Base-by-base conservation (phyloP, 768 basidiomycete genomes). In the Exsudoporus frostii region DNA sequence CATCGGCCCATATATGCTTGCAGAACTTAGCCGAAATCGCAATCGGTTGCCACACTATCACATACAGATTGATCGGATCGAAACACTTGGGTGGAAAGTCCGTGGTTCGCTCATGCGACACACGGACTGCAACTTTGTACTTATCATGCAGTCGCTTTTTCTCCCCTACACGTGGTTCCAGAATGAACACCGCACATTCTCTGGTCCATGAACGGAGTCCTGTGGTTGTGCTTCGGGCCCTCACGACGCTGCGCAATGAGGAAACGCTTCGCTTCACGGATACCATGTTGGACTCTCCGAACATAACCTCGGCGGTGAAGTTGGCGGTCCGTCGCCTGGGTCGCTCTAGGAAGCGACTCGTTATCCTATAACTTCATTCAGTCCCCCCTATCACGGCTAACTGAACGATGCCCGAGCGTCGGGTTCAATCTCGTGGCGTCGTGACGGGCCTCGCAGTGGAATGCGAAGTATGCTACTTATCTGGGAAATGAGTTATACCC, bases 381-480 rank as follows among this genome's bases (percentile, higher is more conserved):
- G 27, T 8, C 4, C 37, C 9, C 15, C 29, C 9, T 30, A 10
- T 29, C 29, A 29, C 9, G 29, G 29, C 29, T 30, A 30, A 3
- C 9, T 27, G 7, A 30, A 27, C 11, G 8, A 9, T 17, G 13
- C 49, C 50, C 34, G 44, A 40, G 29, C 27, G 34, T 44, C 13
- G 54, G 61, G 52, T 32, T 51, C 29, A 10, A 34, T 15, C 55
- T 3, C n/a, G 19, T 24, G 45, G 3, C 19, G n/a, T 14, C 19
- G n/a, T 14, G n/a, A 33, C 44, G 9, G 50, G 50, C 11, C 58
- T 69, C 52, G 67, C 82, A 25, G 76, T 84, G 37, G n/a, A 76
- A 84, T 57, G 74, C 80, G 14, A 83, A 82, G 15, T 85, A 87
- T 53, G 81, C 79, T 1, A 75, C 71, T 48, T 86, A 84, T 58